These are phyloP conservation scores for Moringa oleifera DNA, from an alignment of 345 rosid species.

Conservation along the genomic window DNA sequence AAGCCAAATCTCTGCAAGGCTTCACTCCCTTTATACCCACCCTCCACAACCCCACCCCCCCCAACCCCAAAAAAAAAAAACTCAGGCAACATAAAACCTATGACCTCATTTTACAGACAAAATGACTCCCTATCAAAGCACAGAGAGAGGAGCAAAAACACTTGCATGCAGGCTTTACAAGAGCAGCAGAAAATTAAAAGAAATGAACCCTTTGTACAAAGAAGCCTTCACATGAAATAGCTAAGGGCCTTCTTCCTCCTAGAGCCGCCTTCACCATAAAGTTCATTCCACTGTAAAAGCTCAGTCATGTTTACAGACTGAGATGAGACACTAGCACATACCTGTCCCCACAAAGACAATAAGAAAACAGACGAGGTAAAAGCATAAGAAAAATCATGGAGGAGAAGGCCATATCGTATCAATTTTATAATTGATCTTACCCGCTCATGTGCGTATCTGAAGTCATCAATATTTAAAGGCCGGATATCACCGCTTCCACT, in stretches of 20 bases:
- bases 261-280: constrained; percentile 87
- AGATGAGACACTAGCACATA: constrained; percentile 81
- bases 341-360: constrained; percentile 32
- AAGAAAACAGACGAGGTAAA: background rate
- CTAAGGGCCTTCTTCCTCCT: constrained; percentile 72
- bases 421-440: constrained; percentile 30
- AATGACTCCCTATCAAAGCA: constrained; percentile 23
- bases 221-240: constrained; percentile 64
- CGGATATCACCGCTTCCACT: constrained; percentile 67
- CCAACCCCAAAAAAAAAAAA: too few relatives aligned
- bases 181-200: constrained; percentile 11
- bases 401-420: background rate
- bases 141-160: constrained; percentile 19
- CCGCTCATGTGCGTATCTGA: constrained; percentile 72
- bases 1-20: constrained; percentile 17
- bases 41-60: too few relatives aligned
- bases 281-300: constrained; percentile 83
- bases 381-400: background rate
- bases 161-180: constrained; percentile 23
- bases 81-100: constrained; percentile 26
- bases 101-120: constrained; percentile 35
- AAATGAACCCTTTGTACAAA: constrained; percentile 37
- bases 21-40: constrained; percentile 20
- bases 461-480: constrained; percentile 74
- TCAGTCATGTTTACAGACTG: constrained; percentile 80